Base-by-base conservation (phyloP, 192 early-diverging fungal genomes). In the Umbelopsis sp. region DNA sequence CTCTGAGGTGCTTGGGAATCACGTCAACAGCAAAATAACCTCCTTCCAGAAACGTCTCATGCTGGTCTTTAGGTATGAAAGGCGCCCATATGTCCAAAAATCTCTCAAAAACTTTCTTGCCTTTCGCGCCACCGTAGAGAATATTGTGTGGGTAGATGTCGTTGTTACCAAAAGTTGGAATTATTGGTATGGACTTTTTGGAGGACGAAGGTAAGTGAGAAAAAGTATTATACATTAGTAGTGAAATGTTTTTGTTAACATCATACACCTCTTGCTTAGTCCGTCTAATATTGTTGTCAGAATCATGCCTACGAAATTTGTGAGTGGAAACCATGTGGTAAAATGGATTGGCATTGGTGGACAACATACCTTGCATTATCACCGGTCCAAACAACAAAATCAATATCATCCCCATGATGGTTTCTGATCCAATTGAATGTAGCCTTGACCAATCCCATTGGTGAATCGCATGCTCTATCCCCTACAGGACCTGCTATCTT, bases 321-420 rank as follows among this genome's bases (percentile, higher is more conserved):
- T 53, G 62, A 25, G 14, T 52, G 24, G 22, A 51, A 20, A 69
- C 21, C 22, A 38, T 16, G 21, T 0, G 12, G 25, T 10, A 59
- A 62, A 43, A 14, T 34, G 45, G 12, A 34, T 26, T 22, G 44
- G 8, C 24, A 12, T 26, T 41, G 51, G 2, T 17, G 32, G 12
- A 24, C 17, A n/a, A 51, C 41, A 47, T 80, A 85, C 86, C 81
- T 82, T 4, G 86, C 83, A 80, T 85, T 90, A 69, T 92, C 91
- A 2, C 91, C 91, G 2, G 89, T 92, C 85, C 88, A 92, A 4
- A 87, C 69, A 0, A 92, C 86, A 84, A 92, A 92, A 72, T 92
- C 91, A 5, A 90, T 70, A 8, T 79, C 73, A 21, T 80, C 68
- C 16, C 50, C 56, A 66, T 80, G 81, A 12, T 82, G 68, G 2